These are phyloP conservation scores for Polyporus arcularius DNA, from an alignment of 768 basidiomycete species.

Conservation along the genomic window DNA sequence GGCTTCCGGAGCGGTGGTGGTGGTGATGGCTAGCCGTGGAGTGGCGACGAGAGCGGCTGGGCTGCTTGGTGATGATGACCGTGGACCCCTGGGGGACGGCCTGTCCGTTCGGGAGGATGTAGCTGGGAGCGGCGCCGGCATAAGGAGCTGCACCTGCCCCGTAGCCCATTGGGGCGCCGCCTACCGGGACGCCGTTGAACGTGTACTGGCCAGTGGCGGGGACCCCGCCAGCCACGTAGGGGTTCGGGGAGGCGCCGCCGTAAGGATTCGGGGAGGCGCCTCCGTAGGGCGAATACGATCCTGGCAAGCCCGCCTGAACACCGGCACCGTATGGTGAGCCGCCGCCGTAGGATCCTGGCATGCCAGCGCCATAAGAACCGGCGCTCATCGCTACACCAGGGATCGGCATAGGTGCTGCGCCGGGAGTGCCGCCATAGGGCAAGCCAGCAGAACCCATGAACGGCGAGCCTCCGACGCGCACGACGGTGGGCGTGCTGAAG, in stretches of 20 bases:
- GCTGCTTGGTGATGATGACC: conserved; percentile 21
- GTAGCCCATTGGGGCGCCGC: neutral
- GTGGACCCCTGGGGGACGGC: conserved; percentile 23
- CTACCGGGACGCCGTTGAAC: conserved; percentile 4
- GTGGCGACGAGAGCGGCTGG: conserved; percentile 13
- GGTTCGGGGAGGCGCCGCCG: conserved; percentile 16
- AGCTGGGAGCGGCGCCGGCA: conserved; percentile 1
- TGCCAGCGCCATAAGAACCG: neutral
- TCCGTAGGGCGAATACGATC: conserved; percentile 1
- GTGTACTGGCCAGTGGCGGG: neutral
- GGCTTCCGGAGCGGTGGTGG: conserved; percentile 12
- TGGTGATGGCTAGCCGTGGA: conserved; percentile 17
- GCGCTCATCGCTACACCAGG: conserved; percentile 4
- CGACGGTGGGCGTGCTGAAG: conserved; percentile 12
- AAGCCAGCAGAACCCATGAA: conserved; percentile 1
- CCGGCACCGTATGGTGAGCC: no score
- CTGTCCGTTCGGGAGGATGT: conserved; percentile 14
- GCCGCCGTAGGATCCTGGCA: conserved; percentile 1
- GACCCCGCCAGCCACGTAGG: neutral
- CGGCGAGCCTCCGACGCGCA: conserved; percentile 12
- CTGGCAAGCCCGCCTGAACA: no score
- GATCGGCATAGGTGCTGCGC: conserved; percentile 11
- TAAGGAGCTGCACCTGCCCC: neutral
- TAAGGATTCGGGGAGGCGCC: conserved; percentile 1
- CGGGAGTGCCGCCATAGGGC: neutral